phyloP scores from a whole-genome alignment of 805 yeast species.

The Lipomyces mesembrius region DNA sequence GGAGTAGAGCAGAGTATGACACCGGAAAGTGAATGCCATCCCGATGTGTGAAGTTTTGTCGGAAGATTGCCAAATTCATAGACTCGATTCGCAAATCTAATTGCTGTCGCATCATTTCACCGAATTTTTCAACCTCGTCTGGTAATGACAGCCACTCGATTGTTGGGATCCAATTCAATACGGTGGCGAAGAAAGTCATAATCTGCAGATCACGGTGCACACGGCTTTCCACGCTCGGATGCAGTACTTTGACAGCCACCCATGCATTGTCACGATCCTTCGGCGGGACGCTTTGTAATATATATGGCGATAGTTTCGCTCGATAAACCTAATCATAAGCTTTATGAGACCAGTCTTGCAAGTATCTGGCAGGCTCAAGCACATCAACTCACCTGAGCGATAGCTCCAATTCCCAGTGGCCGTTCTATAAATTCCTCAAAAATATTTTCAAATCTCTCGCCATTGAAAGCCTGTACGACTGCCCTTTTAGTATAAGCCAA shows the following conservation, averaged over 20 bases:
- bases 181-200: slow-evolving; percentile 77
- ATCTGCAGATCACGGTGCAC: slow-evolving; percentile 81
- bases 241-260: slow-evolving; percentile 91
- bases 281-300: slow-evolving; percentile 30
- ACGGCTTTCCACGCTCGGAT: slow-evolving; percentile 76
- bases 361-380: no score
- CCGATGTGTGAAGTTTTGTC: slow-evolving; percentile 63
- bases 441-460: slow-evolving; percentile 64
- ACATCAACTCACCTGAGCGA: slow-evolving; percentile 64
- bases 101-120: slow-evolving; percentile 83
- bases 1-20: slow-evolving; percentile 57
- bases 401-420: slow-evolving; percentile 97
- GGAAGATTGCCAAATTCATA: slow-evolving; percentile 71
- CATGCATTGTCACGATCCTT: slow-evolving; percentile 42
- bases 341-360: neutral
- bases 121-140: slow-evolving; percentile 88
- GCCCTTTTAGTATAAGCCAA: slow-evolving; percentile 62
- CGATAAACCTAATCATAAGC: slow-evolving; percentile 60
- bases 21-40: slow-evolving; percentile 77
- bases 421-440: slow-evolving; percentile 75
- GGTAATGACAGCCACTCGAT: slow-evolving; percentile 98
- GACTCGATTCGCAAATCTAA: slow-evolving; percentile 90
- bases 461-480: slow-evolving; percentile 63
- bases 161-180: slow-evolving; percentile 77
- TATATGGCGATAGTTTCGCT: slow-evolving; percentile 59